These are phyloP conservation scores for Phyllosticta citribraziliensis DNA, from an alignment of 2,329 filamentous ascomycete genomes.

Conservation along the genomic window DNA sequence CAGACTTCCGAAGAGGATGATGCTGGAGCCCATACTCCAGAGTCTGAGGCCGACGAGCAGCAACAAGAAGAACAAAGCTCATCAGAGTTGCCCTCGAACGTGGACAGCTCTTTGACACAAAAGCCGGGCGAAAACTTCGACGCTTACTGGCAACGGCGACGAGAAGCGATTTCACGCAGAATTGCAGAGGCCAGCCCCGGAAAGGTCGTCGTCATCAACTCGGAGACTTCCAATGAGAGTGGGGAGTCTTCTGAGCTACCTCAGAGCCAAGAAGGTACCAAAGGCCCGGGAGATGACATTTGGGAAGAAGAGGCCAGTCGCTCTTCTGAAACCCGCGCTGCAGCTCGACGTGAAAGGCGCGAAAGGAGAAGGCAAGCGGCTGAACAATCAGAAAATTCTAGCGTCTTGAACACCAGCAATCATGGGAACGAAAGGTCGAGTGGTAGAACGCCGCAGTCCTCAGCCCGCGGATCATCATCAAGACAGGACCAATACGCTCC, in stretches of 20 bases:
- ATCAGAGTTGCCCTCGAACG: neutral
- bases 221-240: constrained; percentile 12
- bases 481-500: constrained; percentile 7
- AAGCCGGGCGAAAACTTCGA: neutral
- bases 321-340: neutral
- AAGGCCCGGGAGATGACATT: constrained; percentile 30
- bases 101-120: neutral
- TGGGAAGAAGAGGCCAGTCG: constrained; percentile 39
- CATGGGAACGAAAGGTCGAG: neutral
- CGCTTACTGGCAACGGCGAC: constrained; percentile 8
- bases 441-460: neutral
- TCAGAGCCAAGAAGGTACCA: neutral
- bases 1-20: constrained; percentile 19
- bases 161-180: constrained; percentile 10
- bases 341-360: neutral
- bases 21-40: constrained; percentile 20
- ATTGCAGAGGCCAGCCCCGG: constrained; percentile 13
- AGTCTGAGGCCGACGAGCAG: neutral
- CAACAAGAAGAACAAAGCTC: neutral
- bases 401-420: constrained; percentile 21
- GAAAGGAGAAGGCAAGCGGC: neutral
- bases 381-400: constrained; percentile 9
- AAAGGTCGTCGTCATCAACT: constrained; percentile 15
- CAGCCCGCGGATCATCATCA: constrained; percentile 14
- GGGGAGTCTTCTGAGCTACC: neutral